Evolutionary conservation across 257 asterid species (phyloP), one percentile per base, ranked within the genome.

Genomic region (Misopates orontium): DNA sequence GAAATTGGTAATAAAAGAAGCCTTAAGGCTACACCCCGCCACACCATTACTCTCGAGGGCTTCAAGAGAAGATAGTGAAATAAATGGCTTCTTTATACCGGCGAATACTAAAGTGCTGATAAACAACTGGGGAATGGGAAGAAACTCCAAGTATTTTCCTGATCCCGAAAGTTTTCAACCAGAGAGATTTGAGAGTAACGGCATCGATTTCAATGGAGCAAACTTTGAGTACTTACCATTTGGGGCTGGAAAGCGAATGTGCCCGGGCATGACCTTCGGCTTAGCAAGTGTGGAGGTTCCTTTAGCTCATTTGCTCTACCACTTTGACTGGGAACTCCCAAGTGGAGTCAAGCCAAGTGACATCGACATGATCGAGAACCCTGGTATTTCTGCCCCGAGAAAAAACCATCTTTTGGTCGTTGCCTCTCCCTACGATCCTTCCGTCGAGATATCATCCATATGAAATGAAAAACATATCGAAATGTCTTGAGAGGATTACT

Each of bases 211-310:
- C 21, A 0, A 13, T 16, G 61, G 61, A 23, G 61, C 14, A 56
- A 40, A 56, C 61, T 56, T 56, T 12, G 61, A 56, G 18, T 56
- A 14, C 61, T 56, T 56, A 12, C 61, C 61, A 5, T 56, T 56
- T 25, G 61, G 61, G 17, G 15, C 61, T 7, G 61, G 61, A 13
- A 56, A 24, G 61, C 12, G 61, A 56, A 56, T 56, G 61, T 56
- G 61, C 41, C 61, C 61, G 15, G 61, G 61, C 31, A 25, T 56
- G 61, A 56, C 31, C 20, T 56, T 24, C 44, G 42, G 21, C 4
- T 56, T 56, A 56, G 61, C 61, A 56, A 56, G 36, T 13, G 61
- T 56, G 5, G 41, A 56, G 61, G 42, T 56, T 56, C 61, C 61
- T 23, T 24, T 56, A 56, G 61, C 41, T 56, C 61, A 56, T 18